Evolutionary conservation across 441 rosid species (phyloP), one percentile per base, ranked within the genome.

Genomic region (Gossypium lobatum): DNA sequence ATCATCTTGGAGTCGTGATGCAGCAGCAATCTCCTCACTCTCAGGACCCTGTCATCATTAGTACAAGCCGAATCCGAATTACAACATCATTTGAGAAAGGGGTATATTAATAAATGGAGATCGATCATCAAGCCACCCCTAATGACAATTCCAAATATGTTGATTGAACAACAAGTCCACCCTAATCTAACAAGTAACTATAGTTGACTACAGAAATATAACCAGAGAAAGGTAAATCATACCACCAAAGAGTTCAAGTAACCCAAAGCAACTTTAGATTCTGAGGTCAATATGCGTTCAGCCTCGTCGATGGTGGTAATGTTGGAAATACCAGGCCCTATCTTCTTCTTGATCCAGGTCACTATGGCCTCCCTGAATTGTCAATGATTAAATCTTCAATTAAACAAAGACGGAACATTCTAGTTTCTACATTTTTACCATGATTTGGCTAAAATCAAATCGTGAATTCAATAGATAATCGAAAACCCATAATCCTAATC

Each of bases 311-410:
- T 58, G 57, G 95, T 88, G 20, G 97, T 90, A 17, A 94, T 42
- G 60, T 95, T 93, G 81, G 76, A 45, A 18, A 93, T 81, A 71
- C 97, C 90, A 78, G 99, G 97, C 70, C 97, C 99, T n/a, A 76
- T 88, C 83, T 93, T 95, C 97, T 95, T 95, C 87, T 88, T 93
- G 78, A 95, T 90, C 98, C 97, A 95, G 11, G 93, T 87, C 75
- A 95, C 90, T 39, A 95, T 89, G 1, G 90, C 93, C 34, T 95
- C 98, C 78, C 98, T 95, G 76, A 69, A 71, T 74, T 73, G 68
- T 11, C 76, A 75, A 78, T 23, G 23, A 61, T 54, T 28, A 21
- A 55, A 16, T 39, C 6, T 37, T 34, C 8, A 18, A 17, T 34
- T 23, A 7, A 25, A 42, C 55, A 4, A 4, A 39, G 16, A 14